phyloP scores from a whole-genome alignment of 352 stramenopile genomes.

The Globisporangium paddicum region DNA sequence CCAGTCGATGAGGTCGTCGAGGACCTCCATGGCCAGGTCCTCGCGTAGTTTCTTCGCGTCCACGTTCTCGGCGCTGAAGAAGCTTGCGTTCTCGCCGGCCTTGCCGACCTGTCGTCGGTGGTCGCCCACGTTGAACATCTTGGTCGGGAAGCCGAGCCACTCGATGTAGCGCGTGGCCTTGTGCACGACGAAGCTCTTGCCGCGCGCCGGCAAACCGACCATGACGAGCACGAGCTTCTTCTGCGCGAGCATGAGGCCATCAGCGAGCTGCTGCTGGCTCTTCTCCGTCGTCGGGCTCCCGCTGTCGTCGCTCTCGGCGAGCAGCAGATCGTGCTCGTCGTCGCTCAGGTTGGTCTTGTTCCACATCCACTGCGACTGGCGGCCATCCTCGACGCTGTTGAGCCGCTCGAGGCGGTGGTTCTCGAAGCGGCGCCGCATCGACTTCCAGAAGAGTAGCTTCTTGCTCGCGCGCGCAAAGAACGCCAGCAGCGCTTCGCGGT shows the following conservation, averaged over 20 bases:
- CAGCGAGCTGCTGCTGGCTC: conserved; percentile 20
- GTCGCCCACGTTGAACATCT: conserved; percentile 95
- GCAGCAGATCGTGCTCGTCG: conserved; percentile 26
- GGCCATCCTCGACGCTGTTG: conserved; percentile 54
- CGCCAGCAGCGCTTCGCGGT: conserved; percentile 45
- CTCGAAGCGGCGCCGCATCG: conserved; percentile 71
- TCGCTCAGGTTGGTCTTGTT: conserved; percentile 27
- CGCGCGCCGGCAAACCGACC: conserved; percentile 91
- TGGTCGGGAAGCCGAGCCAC: conserved; percentile 88
- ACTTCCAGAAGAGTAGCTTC: conserved; percentile 59
- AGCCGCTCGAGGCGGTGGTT: conserved; percentile 69
- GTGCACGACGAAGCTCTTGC: conserved; percentile 95
- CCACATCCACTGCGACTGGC: conserved; percentile 80
- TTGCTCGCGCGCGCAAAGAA: conserved; percentile 39
- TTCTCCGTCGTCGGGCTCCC: conserved; percentile 14
- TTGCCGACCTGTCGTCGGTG: conserved; percentile 82
- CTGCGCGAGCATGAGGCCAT: conserved; percentile 65
- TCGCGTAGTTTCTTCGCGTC: conserved; percentile 81
- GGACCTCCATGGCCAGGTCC: conserved; percentile 82
- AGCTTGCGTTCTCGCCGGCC: conserved; percentile 68
- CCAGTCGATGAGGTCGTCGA: conserved; percentile 90
- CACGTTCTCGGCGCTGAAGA: conserved; percentile 91
- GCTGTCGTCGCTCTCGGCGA: conserved; percentile 27
- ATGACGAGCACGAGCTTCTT: conserved; percentile 92
- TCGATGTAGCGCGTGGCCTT: conserved; percentile 92